Evolutionary conservation across 1,284 basidiomycete species (phyloP), one percentile per base, ranked within the genome.

Genomic region (Crepidotus sp.): DNA sequence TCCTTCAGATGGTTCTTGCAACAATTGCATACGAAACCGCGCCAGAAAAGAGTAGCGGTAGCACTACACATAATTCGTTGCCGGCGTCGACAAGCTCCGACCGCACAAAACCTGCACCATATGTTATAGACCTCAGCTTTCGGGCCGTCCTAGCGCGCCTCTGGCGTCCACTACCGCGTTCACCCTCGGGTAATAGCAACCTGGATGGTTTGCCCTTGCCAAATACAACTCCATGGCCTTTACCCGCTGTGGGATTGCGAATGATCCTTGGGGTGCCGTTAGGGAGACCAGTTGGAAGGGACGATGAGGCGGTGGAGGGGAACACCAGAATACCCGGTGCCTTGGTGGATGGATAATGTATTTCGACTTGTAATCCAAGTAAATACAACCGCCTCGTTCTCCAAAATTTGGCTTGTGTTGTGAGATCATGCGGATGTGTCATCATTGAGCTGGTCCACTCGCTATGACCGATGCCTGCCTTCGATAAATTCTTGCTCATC

Each of bases 11-110:
- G 43, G 52, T 83, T 39, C 74, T 83, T 60, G 70, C 72, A 8
- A 74, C 72, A 32, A 74, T 87, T 50, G 70, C 80, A 18, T 84
- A 79, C 60, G 83, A 85, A 57, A 72, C 75, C 8, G 62, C 68
- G 31, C 48, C 68, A 8, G 57, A 60, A 29, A 60, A 65, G 42
- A 55, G 55, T 41, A 58, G 54, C 19, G 46, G 56, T 22, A 56
- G 63, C 48, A 55, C 58, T 25, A 48, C 57, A 46, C 64, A 65
- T 50, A 54, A 58, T 36, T 54, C 66, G n/a, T 54, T 64, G 8
- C 61, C 66, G 6, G 49, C 55, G 29, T 18, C 45, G 55, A 40
- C 54, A 57, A 14, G 48, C 57, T 18, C 56, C 54, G 32, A 37
- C 25, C 39, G 24, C 42, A 19, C 51, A 30, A 49, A 45, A 44